Base-by-base conservation (phyloP, 106 monocot species). In the Gastrodia elata region DNA sequence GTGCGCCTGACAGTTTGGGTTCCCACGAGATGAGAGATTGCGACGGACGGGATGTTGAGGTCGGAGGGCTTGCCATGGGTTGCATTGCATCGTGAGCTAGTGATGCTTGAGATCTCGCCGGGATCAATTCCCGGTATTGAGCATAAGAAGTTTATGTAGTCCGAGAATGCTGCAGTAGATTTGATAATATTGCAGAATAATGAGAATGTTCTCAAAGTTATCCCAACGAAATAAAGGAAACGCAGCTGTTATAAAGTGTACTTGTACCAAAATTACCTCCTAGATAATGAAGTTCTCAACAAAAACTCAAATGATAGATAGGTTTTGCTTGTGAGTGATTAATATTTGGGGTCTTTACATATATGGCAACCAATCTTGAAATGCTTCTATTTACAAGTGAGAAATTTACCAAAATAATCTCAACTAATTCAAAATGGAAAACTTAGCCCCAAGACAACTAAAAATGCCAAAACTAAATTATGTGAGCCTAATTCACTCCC, bases 81-180 rank as follows among this genome's bases (percentile, higher is more conserved):
- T 20, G 77, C 16, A 33, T 82, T 89, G 83, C 97, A 97, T 25
- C 39, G n/a, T 14, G 84, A 59, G 68, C 83, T 59, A 13, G 92
- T 92, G 65, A 90, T 80, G 79, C 84, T 93, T 14, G 6, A 27
- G 16, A 97, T 79, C 74, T 97, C 97, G 0, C 76, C 59, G 6
- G 75, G 84, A 70, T 90, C 88, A 0, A 93, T 65, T 28, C 77
- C 86, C 0, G 90, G 90, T 41, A 93, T 74, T 8, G 90, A 86
- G 40, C 97, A 97, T 56, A 97, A 40, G 79, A 97, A 97, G 46
- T 65, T 81, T 77, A 97, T 83, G 77, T 97, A 97, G 70, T 97
- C 97, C 68, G 42, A 64, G 72, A 88, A 88, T 44, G 77, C 97
- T 97, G 90, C 30, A 55, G 77, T 39, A 34, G 57, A n/a, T 16